A percentile compares a stretch with the other conserved stretches of the same genome.
These are phyloP conservation scores for Pseudoperonospora humuli DNA, from an alignment of 352 stramenopile species.

Conservation along the genomic window DNA sequence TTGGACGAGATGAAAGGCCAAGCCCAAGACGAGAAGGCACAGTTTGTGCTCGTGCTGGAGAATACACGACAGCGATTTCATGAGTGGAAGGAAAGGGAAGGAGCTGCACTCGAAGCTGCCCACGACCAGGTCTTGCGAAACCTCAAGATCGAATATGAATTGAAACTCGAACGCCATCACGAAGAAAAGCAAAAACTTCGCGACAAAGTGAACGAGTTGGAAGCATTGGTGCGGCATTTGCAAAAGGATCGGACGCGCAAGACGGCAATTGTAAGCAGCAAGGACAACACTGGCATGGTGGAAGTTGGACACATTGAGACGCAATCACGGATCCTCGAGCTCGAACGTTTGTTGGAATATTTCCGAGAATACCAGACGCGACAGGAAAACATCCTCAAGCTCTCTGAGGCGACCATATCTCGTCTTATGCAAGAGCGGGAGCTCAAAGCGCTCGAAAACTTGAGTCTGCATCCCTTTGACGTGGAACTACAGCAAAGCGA, in stretches of 20 bases:
- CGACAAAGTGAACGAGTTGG: conserved; percentile 74
- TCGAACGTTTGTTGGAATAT: no score
- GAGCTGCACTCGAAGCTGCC: conserved; percentile 21
- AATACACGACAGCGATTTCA: conserved; percentile 52
- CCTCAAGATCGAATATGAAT: conserved; percentile 52
- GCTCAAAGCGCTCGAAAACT: no score
- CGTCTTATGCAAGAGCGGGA: no score
- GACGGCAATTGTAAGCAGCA: no score
- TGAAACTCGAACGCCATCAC: conserved; percentile 58
- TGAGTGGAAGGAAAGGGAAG: conserved; percentile 60
- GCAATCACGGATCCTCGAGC: no score
- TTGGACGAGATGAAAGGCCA: conserved; percentile 44
- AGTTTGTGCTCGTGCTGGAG: conserved; percentile 39
- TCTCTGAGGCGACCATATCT: no score
- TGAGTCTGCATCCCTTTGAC: no score
- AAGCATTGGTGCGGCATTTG: conserved; percentile 53
- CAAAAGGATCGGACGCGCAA: conserved; percentile 47
- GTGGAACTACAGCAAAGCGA: no score
- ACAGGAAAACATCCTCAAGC: no score
- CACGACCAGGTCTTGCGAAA: conserved; percentile 43
- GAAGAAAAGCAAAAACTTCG: conserved; percentile 73
- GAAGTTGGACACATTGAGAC: no score
- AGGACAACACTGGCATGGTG: no score
- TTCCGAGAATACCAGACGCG: no score
- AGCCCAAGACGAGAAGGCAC: conserved; percentile 50